Evolutionary conservation across 129 eudicot genomes (phyloP).

Genomic region (Flaveria brownii): DNA sequence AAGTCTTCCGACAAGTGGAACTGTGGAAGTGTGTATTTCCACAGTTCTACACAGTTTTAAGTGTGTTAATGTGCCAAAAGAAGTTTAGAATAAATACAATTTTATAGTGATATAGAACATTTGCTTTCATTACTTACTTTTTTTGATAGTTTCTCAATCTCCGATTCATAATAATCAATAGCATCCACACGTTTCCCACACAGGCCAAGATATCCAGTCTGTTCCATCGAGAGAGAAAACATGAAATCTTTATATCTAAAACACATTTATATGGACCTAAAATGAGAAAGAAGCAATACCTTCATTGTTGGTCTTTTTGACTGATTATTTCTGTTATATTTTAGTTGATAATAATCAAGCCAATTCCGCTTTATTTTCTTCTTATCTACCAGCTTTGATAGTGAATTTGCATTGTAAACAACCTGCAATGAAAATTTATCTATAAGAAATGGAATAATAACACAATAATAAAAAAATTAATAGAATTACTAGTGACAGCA

Average conservation of each 20-base stretch:
- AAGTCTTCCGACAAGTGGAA: neutral
- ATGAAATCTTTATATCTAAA: conserved; percentile 25
- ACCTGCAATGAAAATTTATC: conserved; percentile 47
- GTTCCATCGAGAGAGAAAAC: conserved; percentile 24
- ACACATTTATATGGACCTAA: neutral
- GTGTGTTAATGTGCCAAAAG: neutral
- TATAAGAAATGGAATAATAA: conserved; percentile 13
- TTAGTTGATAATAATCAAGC: conserved; percentile 81
- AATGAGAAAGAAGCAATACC: conserved; percentile 42
- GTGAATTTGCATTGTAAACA: conserved; percentile 63
- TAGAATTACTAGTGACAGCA: conserved; percentile 23
- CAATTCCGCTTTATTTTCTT: conserved; percentile 77
- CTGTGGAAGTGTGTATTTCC: neutral
- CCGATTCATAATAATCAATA: conserved; percentile 54
- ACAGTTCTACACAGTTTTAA: neutral
- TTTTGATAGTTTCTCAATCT: conserved; percentile 46
- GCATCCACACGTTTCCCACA: conserved; percentile 71
- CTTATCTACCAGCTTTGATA: conserved; percentile 59
- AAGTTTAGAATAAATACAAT: neutral
- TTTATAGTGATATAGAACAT: neutral
- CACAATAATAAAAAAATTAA: neutral
- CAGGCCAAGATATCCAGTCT: conserved; percentile 72
- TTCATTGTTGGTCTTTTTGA: conserved; percentile 54
- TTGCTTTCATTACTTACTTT: conserved; percentile 43
- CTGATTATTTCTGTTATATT: conserved; percentile 53